Base-by-base conservation (phyloP, 1,139 yeast species). In the Hemisphaericaspora xylofermentans region DNA sequence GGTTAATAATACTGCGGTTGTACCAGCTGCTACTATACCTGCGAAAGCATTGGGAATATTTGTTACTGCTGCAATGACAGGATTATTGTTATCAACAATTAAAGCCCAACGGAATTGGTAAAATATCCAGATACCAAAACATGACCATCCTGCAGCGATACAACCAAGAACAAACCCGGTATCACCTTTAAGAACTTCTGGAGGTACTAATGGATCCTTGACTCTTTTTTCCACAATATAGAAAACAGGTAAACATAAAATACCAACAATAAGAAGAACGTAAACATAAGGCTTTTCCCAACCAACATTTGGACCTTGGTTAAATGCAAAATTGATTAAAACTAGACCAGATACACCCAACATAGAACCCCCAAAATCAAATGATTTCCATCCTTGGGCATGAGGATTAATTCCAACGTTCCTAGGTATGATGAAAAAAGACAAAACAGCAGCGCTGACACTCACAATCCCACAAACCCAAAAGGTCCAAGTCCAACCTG, bases 261-360 rank as follows among this genome's bases (percentile, higher is more conserved):
- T 43, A 0, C 84, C 82, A 13, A 78, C 65, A 27, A 80, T 75
- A 17, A 80, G 60, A 13, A 78, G 51, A 1, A 70, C 65, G 47
- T 77, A 78, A 4, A 74, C 76, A 46, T 78, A 78, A 0, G 72
- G 71, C 3, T 40, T 53, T 2, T 64, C 56, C 84, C 85, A 80
- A 5, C 82, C 84, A 3, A 73, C 76, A 22, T 68, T 71, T 0
- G 87, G 84, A 7, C 81, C 86, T 50, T 81, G 82, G 49, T 80
- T 80, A 72, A 81, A 78, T 1, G 83, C 74, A 47, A 79, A 71
- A 50, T 77, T 76, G 45, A 78, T 65, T 32, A 78, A 58, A 2
- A 79, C 63, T 36, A 80, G 56, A 0, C 82, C 82, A 12, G 59
- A 36, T 2, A 79, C 71, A 6, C 82, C 82, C 2, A 64, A 47